Evolutionary conservation across 148 eudicot genomes (phyloP).

Genomic region (Chenopodium berlandieri): DNA sequence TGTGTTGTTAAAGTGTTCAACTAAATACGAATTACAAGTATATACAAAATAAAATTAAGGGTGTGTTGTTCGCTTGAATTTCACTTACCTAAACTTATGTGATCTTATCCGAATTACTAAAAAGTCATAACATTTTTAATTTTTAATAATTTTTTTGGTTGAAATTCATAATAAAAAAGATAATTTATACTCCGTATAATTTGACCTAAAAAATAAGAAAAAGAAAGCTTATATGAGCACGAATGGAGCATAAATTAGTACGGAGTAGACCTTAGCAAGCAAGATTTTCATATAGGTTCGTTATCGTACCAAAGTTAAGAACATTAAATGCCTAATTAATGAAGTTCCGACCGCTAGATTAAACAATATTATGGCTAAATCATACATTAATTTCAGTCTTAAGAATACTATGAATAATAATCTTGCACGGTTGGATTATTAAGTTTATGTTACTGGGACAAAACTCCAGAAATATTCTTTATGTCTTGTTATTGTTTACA

Average conservation of each 20-base stretch:
- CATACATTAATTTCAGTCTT: not conserved
- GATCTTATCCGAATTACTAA: too few relatives aligned
- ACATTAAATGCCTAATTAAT: not conserved
- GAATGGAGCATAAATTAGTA: not conserved
- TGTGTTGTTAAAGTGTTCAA: too few relatives aligned
- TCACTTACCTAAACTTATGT: too few relatives aligned
- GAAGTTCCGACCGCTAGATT: not conserved
- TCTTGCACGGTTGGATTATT: not conserved
- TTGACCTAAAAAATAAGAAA: too few relatives aligned
- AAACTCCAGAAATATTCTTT: conserved; percentile 17
- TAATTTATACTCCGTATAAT: too few relatives aligned
- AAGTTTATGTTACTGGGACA: conserved; percentile 3
- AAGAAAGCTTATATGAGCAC: too few relatives aligned
- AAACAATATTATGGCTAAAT: not conserved
- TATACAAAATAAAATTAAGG: too few relatives aligned
- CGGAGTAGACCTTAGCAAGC: not conserved
- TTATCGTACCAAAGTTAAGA: not conserved
- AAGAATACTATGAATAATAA: not conserved
- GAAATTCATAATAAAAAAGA: too few relatives aligned
- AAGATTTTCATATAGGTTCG: not conserved
- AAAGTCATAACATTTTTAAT: too few relatives aligned
- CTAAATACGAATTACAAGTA: too few relatives aligned
- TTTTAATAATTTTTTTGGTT: too few relatives aligned
- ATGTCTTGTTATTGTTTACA: conserved; percentile 12
- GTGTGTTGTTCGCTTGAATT: too few relatives aligned